Evolutionary conservation across 2,329 filamentous ascomycete species (phyloP).

Genomic region (Verticillium albo-atrum): DNA sequence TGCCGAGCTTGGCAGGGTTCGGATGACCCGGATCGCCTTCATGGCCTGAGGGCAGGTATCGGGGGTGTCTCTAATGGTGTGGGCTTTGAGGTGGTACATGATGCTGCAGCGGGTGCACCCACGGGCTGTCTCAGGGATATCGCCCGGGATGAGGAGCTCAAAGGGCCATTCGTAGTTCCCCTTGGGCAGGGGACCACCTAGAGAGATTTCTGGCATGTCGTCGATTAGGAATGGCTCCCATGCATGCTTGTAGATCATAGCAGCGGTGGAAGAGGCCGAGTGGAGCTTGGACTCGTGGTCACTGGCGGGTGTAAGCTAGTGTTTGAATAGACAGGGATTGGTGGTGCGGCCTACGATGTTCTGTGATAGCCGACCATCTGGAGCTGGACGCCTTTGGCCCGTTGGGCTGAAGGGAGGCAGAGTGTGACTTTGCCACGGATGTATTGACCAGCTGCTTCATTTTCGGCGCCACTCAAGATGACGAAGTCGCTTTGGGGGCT

Average conservation of each 20-base stretch:
- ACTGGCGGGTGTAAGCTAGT: background rate
- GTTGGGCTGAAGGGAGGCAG: background rate
- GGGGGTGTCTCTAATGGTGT: background rate
- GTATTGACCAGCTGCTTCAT: background rate
- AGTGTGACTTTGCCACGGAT: background rate
- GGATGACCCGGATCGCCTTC: slow-evolving; percentile 1
- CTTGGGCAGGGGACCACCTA: background rate
- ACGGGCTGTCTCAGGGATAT: slow-evolving; percentile 1
- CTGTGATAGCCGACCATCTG: background rate
- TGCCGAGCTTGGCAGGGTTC: background rate
- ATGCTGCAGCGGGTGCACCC: slow-evolving; percentile 6
- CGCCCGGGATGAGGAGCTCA: background rate
- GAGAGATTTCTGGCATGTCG: background rate
- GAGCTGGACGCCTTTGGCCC: background rate
- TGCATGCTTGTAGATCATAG: background rate
- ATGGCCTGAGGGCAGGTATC: background rate
- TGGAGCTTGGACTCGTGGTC: background rate
- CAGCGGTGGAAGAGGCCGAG: background rate
- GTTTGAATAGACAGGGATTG: background rate
- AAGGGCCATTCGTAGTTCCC: slow-evolving; percentile 5
- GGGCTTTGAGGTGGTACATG: slow-evolving; percentile 3
- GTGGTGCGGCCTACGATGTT: background rate
- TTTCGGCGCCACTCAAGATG: background rate
- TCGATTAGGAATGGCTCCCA: slow-evolving; percentile 5
- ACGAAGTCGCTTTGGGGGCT: background rate